Evolutionary conservation across 139 green algal species (phyloP).

Genomic region (Choricystis sp.): DNA sequence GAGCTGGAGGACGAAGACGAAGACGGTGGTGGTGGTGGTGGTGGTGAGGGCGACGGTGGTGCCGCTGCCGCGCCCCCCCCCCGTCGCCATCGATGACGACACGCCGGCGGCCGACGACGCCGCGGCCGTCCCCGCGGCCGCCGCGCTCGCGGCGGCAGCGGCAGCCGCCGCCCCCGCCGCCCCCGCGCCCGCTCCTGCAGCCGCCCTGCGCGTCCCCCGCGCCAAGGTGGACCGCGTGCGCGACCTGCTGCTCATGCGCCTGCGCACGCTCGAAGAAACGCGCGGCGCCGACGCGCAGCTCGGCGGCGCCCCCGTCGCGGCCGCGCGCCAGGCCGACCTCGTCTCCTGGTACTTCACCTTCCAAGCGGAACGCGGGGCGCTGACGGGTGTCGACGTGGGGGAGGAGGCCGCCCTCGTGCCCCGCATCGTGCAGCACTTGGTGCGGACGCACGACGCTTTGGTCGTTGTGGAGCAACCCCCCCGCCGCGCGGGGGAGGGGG

Average conservation of each 20-base stretch:
- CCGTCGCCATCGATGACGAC: neutral
- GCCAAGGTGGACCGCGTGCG: constrained; percentile 15
- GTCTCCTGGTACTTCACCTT: constrained; percentile 72
- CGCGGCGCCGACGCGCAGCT: constrained; percentile 6
- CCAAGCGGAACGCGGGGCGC: constrained; percentile 21
- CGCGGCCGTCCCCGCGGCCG: neutral
- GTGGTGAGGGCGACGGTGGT: neutral
- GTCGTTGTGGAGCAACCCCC: constrained; percentile 45
- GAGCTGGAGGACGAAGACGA: constrained; percentile 49
- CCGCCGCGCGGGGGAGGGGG: constrained; percentile 28
- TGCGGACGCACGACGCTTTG: constrained; percentile 38
- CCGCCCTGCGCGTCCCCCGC: neutral
- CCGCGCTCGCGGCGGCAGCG: neutral
- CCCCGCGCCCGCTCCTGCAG: too few species aligned
- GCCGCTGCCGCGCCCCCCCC: too few species aligned
- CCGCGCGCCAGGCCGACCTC: constrained; percentile 55
- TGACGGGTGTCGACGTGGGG: constrained; percentile 14
- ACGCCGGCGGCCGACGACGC: constrained; percentile 4
- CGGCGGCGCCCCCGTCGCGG: constrained; percentile 14
- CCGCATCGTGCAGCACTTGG: constrained; percentile 57
- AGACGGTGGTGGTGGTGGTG: constrained; percentile 8
- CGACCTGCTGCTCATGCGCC: constrained; percentile 38
- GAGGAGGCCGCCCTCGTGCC: constrained; percentile 19
- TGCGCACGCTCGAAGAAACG: constrained; percentile 31
- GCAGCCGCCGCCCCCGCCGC: neutral